Base-by-base conservation (phyloP, 768 basidiomycete species). In the Trametes punicea region DNA sequence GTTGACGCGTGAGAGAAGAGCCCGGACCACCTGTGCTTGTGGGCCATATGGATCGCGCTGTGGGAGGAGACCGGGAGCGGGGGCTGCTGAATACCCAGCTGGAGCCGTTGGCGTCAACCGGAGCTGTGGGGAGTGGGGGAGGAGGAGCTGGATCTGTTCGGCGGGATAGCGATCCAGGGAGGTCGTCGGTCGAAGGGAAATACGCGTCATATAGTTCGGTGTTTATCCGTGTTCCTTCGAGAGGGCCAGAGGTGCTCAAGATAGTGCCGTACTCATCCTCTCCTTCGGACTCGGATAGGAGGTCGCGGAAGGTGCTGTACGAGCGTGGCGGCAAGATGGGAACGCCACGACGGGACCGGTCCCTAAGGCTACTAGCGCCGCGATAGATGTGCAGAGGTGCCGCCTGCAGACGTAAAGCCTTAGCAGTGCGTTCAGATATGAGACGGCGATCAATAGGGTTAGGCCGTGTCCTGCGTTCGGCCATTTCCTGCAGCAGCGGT, bases 201-300 rank as follows among this genome's bases (percentile, higher is more conserved):
- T 83, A 84, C 11, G 84, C 83, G 51, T 90, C 87, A 66, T 83
- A 83, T 23, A 90, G 58, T 44, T 87, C 83, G 11, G 82, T 69
- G 57, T 82, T 83, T 50, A 81, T 63, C 34, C 83, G 81, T 39
- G 74, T 74, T 25, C 84, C 84, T 62, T 87, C 87, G 16, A 77
- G 59, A 66, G 42, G 42, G 13, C 44, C 58, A 20, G 64, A 70
- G 36, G 80, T 71, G 55, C 80, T 51, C 66, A 62, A 40, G 46
- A 71, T 79, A 53, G 82, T 70, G 31, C 83, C 82, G 30, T 86
- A 60, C 6, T 60, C 86, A n/a, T 87, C 84, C 3, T 87, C 84
- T 3, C 85, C 87, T 23, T 84, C 82, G 20, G 68, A 67, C 13
- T 62, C 52, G 6, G 56, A 57, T 1, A 55, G 36, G 3, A 54